These are phyloP conservation scores for Rutstroemia sp. DNA, from an alignment of 2,329 filamentous ascomycete species.

Conservation along the genomic window DNA sequence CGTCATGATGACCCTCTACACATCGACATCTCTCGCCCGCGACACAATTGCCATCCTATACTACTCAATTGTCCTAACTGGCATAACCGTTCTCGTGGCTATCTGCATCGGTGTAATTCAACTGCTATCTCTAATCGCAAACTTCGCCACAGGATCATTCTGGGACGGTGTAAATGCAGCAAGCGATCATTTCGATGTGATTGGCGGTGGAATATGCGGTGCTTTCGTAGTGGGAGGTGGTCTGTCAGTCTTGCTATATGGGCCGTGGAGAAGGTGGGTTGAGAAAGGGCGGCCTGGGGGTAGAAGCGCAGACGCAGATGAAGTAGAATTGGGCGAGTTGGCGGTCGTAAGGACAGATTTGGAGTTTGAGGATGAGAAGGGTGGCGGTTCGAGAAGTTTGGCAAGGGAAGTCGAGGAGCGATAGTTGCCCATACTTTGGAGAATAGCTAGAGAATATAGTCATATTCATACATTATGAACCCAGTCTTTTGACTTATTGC, in stretches of 20 bases:
- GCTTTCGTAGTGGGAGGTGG: constrained; percentile 73
- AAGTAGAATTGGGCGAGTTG: background rate
- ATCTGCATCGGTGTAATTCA: constrained; percentile 78
- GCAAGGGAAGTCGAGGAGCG: too few relatives aligned
- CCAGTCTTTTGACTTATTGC: too few relatives aligned
- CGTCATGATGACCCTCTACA: constrained; percentile 91
- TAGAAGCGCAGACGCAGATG: background rate
- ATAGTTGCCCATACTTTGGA: too few relatives aligned
- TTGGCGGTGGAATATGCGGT: constrained; percentile 80
- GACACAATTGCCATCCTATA: constrained; percentile 88
- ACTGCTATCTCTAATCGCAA: constrained; percentile 68
- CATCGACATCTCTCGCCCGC: constrained; percentile 66
- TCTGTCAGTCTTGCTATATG: constrained; percentile 57
- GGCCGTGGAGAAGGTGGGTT: constrained; percentile 65
- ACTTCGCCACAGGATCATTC: constrained; percentile 70
- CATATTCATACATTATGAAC: too few relatives aligned
- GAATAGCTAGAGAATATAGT: too few relatives aligned
- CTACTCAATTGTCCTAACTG: constrained; percentile 54
- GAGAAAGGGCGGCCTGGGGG: constrained; percentile 19
- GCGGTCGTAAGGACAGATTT: background rate
- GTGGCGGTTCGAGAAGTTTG: background rate
- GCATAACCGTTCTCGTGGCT: constrained; percentile 30
- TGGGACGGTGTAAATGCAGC: constrained; percentile 80
- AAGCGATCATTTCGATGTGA: constrained; percentile 76
- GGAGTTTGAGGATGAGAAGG: background rate